phyloP scores from a whole-genome alignment of 2,329 filamentous ascomycete species.

The Neofusicoccum laricinum region DNA sequence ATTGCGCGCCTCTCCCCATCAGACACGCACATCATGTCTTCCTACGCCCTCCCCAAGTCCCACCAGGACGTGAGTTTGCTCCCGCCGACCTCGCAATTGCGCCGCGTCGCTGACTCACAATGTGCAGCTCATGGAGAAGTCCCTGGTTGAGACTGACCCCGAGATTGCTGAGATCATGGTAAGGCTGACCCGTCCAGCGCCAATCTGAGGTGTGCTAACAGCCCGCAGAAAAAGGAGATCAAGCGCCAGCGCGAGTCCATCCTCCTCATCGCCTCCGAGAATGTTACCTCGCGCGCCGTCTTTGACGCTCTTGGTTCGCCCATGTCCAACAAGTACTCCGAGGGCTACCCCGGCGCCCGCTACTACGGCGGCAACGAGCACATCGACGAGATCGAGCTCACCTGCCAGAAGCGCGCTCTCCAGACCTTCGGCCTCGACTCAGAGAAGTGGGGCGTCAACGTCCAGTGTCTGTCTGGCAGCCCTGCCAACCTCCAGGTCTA shows the following conservation, averaged over 20 bases:
- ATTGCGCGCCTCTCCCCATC: background rate
- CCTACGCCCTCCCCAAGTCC: constrained; percentile 64
- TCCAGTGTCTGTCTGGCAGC: constrained; percentile 80
- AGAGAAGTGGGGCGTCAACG: constrained; percentile 94
- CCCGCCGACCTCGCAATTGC: constrained; percentile 19
- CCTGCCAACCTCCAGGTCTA: constrained; percentile 98
- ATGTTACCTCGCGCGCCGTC: constrained; percentile 38
- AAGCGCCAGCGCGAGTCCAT: constrained; percentile 98
- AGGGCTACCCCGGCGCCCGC: constrained; percentile 92
- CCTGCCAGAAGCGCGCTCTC: constrained; percentile 87
- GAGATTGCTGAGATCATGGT: constrained; percentile 98
- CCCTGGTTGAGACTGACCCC: constrained; percentile 84
- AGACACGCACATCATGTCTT: constrained; percentile 30
- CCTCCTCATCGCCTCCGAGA: constrained; percentile 52
- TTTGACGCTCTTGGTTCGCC: constrained; percentile 50
- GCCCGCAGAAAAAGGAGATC: constrained; percentile 75
- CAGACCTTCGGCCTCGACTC: constrained; percentile 80
- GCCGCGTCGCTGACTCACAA: constrained; percentile 34
- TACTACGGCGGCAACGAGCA: constrained; percentile 98
- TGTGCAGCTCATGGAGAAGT: constrained; percentile 87
- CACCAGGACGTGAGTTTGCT: constrained; percentile 60
- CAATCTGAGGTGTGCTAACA: constrained; percentile 28
- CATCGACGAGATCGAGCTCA: constrained; percentile 83
- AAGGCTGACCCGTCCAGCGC: constrained; percentile 22
- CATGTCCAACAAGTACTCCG: constrained; percentile 90